Base-by-base conservation (phyloP, 148 eudicot genomes). In the Drosera capensis region DNA sequence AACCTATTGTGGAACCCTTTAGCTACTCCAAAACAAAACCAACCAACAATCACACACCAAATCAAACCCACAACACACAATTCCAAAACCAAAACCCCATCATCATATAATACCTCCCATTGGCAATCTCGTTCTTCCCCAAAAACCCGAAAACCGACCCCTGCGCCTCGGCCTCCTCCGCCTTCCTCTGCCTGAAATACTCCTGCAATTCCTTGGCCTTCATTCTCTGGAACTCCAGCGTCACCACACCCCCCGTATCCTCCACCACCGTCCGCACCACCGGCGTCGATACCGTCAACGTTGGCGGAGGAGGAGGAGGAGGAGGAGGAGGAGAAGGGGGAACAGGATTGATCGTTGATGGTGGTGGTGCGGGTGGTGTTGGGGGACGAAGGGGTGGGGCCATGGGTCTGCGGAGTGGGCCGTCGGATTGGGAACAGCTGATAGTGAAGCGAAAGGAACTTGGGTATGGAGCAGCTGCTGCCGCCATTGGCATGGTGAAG, bases 101-200 rank as follows among this genome's bases (percentile, higher is more conserved):
- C n/a, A n/a, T n/a, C n/a, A n/a, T 20, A 45, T n/a, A n/a, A n/a
- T 54, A 87, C 96, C 96, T 88, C 56, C 96, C 96, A 71, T 88
- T 88, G 49, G 72, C 37, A 40, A 87, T 82, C 53, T 87, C 94
- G 58, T 88, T 88, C 57, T 83, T 88, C 43, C 61, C 56, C 48
- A 82, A 57, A 51, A 71, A 83, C 5, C 94, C 94, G 44, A 88
- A 87, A 52, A 73, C 69, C 22, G 96, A 90, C 5, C 94, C 96
- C 30, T 77, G 80, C n/a, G n/a, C n/a, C 70, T 53, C 29, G 63
- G 82, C 76, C 23, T 70, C 75, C 25, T 82, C 90, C 21, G 80
- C 52, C 60, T 88, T 83, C 86, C 71, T 88, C 80, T 70, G 56
- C 71, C 79, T 83, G 38, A 83, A 88, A 38, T 77, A 88, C 43